Percentiles rank a stretch among this genome's conserved stretches.
These are phyloP conservation scores for Rutstroemia sp. DNA, from an alignment of 2,329 filamentous ascomycete genomes.

Conservation along the genomic window DNA sequence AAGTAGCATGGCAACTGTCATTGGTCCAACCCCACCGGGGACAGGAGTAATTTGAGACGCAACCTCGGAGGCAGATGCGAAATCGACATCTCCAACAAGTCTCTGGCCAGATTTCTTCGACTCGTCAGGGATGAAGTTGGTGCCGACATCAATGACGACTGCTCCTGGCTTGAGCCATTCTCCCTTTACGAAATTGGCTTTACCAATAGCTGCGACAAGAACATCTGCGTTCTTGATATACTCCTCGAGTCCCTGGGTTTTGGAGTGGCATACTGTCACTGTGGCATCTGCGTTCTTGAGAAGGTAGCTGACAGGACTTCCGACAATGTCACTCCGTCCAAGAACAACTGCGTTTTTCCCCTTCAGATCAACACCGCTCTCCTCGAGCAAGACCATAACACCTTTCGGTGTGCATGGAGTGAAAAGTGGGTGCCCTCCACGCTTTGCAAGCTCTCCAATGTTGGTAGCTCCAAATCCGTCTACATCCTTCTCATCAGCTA, in stretches of 20 bases:
- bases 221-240: constrained; percentile 82
- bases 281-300: constrained; percentile 94
- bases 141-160: constrained; percentile 97
- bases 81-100: constrained; percentile 93
- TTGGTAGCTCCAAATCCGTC: constrained; percentile 93
- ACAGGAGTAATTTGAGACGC: constrained; percentile 94
- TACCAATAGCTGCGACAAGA: constrained; percentile 84
- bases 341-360: constrained; percentile 95
- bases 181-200: constrained; percentile 81
- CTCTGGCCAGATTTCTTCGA: constrained; percentile 88
- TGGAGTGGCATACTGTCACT: constrained; percentile 92
- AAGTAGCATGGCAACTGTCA: constrained; percentile 98
- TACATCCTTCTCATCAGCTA: constrained; percentile 92
- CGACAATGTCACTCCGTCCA: constrained; percentile 93
- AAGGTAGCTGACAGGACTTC: constrained; percentile 92
- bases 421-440: constrained; percentile 83
- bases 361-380: constrained; percentile 72
- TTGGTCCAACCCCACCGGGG: constrained; percentile 91
- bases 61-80: constrained; percentile 72
- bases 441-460: constrained; percentile 95
- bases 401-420: constrained; percentile 95
- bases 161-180: constrained; percentile 92
- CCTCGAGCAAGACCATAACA: constrained; percentile 85
- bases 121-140: constrained; percentile 85
- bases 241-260: constrained; percentile 65